These are phyloP conservation scores for Leucosporidium scottii DNA, from an alignment of 768 basidiomycete species.

Conservation along the genomic window DNA sequence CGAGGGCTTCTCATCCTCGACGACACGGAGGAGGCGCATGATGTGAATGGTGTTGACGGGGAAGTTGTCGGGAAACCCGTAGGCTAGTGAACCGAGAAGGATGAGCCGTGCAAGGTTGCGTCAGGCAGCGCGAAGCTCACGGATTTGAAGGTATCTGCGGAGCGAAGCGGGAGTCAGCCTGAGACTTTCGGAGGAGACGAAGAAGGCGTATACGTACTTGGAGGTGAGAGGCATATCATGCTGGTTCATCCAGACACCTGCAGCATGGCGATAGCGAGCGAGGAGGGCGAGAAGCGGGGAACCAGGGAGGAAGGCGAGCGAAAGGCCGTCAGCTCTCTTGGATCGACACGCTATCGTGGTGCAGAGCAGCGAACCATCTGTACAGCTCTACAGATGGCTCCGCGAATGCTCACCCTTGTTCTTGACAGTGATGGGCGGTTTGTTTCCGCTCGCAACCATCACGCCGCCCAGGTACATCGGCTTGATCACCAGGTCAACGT, in stretches of 20 bases:
- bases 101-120: not conserved
- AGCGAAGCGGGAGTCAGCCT: too few relatives aligned
- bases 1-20: constrained; percentile 13
- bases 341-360: not conserved
- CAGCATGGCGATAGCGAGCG: too few relatives aligned
- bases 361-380: not conserved
- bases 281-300: too few relatives aligned
- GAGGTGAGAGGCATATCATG: constrained; percentile 19
- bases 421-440: constrained; percentile 21
- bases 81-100: not conserved
- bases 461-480: constrained; percentile 27
- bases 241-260: not conserved
- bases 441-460: constrained; percentile 18
- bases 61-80: constrained; percentile 18
- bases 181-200: too few relatives aligned
- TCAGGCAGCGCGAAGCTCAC: not conserved
- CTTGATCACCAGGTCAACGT: constrained; percentile 15
- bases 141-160: too few relatives aligned
- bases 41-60: constrained; percentile 25
- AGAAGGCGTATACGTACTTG: constrained; percentile 3
- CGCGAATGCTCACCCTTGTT: constrained; percentile 17
- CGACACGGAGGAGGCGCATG: constrained; percentile 16
- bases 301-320: too few relatives aligned
- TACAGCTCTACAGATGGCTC: too few relatives aligned
- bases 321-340: too few relatives aligned